phyloP scores from a whole-genome alignment of 805 yeast genomes.

The Schizosaccharomyces japonicus region DNA sequence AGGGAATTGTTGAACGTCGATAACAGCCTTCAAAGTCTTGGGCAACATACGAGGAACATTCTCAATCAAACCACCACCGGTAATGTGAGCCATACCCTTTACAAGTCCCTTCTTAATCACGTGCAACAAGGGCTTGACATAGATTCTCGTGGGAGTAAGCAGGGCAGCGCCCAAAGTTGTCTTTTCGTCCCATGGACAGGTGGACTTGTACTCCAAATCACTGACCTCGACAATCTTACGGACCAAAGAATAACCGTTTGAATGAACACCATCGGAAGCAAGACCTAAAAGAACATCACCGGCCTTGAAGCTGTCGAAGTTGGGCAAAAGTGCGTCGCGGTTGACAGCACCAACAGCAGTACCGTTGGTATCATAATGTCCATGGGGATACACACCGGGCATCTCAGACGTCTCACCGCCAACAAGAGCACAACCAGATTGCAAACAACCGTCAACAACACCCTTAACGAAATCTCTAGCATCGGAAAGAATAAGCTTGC shows the following conservation, averaged over 20 bases:
- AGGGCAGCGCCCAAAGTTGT: constrained; percentile 65
- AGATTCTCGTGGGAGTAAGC: constrained; percentile 74
- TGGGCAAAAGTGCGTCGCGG: constrained; percentile 53
- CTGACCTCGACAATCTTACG: constrained; percentile 70
- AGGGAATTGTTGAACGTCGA: constrained; percentile 61
- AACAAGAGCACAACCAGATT: constrained; percentile 88
- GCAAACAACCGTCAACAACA: constrained; percentile 87
- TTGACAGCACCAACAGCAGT: constrained; percentile 94
- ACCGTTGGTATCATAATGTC: constrained; percentile 95
- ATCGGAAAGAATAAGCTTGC: constrained; percentile 57
- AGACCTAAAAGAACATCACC: constrained; percentile 76
- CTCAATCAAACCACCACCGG: constrained; percentile 95
- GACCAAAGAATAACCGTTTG: constrained; percentile 86
- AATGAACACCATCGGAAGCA: constrained; percentile 80
- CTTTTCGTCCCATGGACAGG: constrained; percentile 62
- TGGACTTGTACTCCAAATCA: constrained; percentile 43
- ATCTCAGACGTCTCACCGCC: constrained; percentile 99
- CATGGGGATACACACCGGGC: constrained; percentile 95
- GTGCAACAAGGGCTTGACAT: constrained; percentile 72
- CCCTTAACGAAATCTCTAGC: constrained; percentile 82
- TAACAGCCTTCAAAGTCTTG: constrained; percentile 45
- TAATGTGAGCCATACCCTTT: constrained; percentile 83
- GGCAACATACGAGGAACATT: constrained; percentile 92
- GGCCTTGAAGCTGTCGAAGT: constrained; percentile 33
- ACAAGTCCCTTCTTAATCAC: constrained; percentile 42